Evolutionary conservation across 192 early-diverging fungal genomes (phyloP), one percentile per base, ranked within the genome.

Genomic region (Linnemannia exigua): DNA sequence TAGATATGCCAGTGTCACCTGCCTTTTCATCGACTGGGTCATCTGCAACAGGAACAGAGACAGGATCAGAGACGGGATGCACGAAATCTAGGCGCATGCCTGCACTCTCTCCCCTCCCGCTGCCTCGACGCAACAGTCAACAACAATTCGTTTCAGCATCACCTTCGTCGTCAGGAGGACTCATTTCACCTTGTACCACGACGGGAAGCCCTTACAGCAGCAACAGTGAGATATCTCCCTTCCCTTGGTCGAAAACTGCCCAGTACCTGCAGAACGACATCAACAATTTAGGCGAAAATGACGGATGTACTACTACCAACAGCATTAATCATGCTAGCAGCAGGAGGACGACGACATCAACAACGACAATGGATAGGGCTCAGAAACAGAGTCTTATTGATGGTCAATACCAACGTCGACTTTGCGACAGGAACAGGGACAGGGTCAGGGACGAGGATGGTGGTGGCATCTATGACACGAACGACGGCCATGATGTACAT

Each of bases 41-140:
- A 44, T 9, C 41, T 44, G 41, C 41, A 3, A 44, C 41, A 44
- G 41, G 41, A 6, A 9, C 41, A 44, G n/a, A n/a, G n/a, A 54
- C 22, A n/a, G 52, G 52, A n/a, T 54, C 52, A 20, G 50, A 20
- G 22, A 19, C 50, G 5, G 58, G 28, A 63, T 9, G 25, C 28
- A 63, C 58, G 58, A 63, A 63, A 63, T 63, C 28, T 63, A 63
- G 25, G 31, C 58, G 58, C 58, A 63, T 63, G 58, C 58, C 58
- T 63, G 28, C 14, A 63, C 58, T 28, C 58, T 63, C 58, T 0
- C 52, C 52, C 9, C n/a, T 25, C 22, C 52, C 52, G 9, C 52
- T 54, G 1, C 11, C 52, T 5, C 25, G 28, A 31, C 58, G 28
- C 58, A 63, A 31, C 20, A 54, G 58, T 63, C 58, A 63, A 31